A percentile compares a stretch with the other conserved stretches of the same genome.
These are phyloP conservation scores for Trichosporon sp. DNA, from an alignment of 1,284 basidiomycete genomes.

Conservation along the genomic window DNA sequence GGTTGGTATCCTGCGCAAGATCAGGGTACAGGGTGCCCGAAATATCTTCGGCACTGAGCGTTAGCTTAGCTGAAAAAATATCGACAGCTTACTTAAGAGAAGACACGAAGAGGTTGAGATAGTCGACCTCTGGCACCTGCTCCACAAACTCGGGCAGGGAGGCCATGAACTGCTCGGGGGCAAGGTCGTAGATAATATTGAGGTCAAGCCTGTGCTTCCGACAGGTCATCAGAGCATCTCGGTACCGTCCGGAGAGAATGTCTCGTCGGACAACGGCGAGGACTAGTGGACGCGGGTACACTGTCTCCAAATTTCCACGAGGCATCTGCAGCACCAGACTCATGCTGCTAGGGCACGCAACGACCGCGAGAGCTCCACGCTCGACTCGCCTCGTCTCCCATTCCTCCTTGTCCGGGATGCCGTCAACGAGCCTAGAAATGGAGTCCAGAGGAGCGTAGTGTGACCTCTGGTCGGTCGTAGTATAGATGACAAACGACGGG, in stretches of 20 bases:
- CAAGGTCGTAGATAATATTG: constrained; percentile 77
- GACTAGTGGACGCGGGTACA: constrained; percentile 86
- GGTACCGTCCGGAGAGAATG: constrained; percentile 57
- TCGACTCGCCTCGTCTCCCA: constrained; percentile 77
- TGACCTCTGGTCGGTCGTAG: constrained; percentile 74
- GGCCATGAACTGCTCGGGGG: constrained; percentile 62
- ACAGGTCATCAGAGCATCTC: constrained; percentile 82
- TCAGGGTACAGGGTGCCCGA: constrained; percentile 29
- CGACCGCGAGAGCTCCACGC: constrained; percentile 77
- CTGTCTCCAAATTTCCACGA: constrained; percentile 90
- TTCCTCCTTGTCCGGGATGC: constrained; percentile 33
- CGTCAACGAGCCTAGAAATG: constrained; percentile 33
- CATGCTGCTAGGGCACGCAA: constrained; percentile 79
- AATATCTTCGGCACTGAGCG: constrained; percentile 22
- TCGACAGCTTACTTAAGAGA: constrained; percentile 61
- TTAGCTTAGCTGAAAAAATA: constrained; percentile 2
- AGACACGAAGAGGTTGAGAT: constrained; percentile 88
- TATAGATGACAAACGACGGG: constrained; percentile 77
- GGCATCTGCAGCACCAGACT: constrained; percentile 94
- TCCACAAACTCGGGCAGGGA: constrained; percentile 65
- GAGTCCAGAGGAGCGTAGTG: constrained; percentile 62
- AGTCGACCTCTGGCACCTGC: constrained; percentile 82
- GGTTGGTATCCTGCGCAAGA: constrained; percentile 19
- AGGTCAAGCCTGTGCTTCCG: constrained; percentile 91
- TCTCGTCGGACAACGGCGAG: constrained; percentile 72